A percentile compares a stretch with the other conserved stretches of the same genome.
Conservation (phyloP, 106 monocot genomes). For the Hemerocallis citrina region DNA sequence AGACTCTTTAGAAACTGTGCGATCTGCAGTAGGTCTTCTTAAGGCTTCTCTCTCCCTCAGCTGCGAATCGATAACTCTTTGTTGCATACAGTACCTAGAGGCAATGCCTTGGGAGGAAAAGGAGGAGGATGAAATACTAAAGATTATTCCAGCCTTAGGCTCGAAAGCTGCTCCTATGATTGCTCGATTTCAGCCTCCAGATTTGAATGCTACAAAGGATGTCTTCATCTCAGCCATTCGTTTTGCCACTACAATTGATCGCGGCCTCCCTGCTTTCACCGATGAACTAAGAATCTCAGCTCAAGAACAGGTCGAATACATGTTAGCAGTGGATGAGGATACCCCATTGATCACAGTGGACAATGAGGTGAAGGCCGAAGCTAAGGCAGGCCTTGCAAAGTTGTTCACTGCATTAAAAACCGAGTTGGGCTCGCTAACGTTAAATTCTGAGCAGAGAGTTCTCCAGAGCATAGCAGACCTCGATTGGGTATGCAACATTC, state of each 20-base stretch:
- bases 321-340: conserved; percentile 79
- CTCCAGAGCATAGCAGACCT: conserved; percentile 54
- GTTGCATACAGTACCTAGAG: conserved; percentile 74
- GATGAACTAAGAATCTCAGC: conserved; percentile 87
- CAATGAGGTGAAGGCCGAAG: conserved; percentile 56
- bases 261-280: conserved; percentile 45
- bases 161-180: conserved; percentile 35
- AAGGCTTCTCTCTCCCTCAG: conserved; percentile 51
- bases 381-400: conserved; percentile 36
- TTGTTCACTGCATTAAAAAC: conserved; percentile 44
- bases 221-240: conserved; percentile 83
- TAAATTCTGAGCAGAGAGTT: conserved; percentile 33
- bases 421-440: conserved; percentile 29
- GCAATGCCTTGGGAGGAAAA: conserved; percentile 94
- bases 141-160: conserved; percentile 46
- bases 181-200: conserved; percentile 53
- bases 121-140: conserved; percentile 87
- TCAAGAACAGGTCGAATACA: conserved; percentile 91
- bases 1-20: conserved; percentile 64
- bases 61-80: conserved; percentile 41
- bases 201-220: conserved; percentile 54
- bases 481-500: conserved; percentile 65
- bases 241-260: conserved; percentile 46
- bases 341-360: conserved; percentile 49
- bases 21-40: conserved; percentile 73